These are phyloP conservation scores for Hypoxylon lienhwacheense DNA, from an alignment of 495 filamentous ascomycete species.

Conservation along the genomic window DNA sequence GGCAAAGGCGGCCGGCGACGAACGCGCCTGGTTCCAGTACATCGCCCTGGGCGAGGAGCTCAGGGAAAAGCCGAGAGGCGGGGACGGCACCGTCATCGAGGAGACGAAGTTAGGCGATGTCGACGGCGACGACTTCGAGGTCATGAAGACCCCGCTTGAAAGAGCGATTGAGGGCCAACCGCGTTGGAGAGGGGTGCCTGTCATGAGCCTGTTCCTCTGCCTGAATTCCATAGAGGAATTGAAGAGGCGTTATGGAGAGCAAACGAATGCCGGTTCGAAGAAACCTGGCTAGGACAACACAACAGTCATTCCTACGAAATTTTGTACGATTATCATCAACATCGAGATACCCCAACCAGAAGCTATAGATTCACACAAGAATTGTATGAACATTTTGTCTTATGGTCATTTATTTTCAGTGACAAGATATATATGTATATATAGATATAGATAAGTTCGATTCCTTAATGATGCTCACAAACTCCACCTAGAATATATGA, in stretches of 20 bases:
- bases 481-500: conserved; percentile 21
- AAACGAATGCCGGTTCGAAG: conserved; percentile 22
- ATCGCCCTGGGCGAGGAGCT: conserved; percentile 44
- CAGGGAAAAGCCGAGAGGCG: conserved; percentile 22
- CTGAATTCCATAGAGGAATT: conserved; percentile 56
- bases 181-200: conserved; percentile 37
- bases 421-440: conserved; percentile 2
- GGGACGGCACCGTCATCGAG: conserved; percentile 40
- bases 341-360: conserved; percentile 3
- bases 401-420: not conserved
- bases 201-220: conserved; percentile 64
- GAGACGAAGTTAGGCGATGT: conserved; percentile 41
- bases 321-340: not conserved
- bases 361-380: not conserved
- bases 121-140: conserved; percentile 58
- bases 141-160: conserved; percentile 54
- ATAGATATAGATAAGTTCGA: conserved; percentile 11
- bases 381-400: not conserved
- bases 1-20: conserved; percentile 37
- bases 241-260: conserved; percentile 37
- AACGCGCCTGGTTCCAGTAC: conserved; percentile 62
- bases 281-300: not conserved
- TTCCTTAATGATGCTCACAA: conserved; percentile 15
- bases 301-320: not conserved
- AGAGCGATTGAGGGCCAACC: conserved; percentile 42